Evolutionary conservation across 2,329 filamentous ascomycete genomes (phyloP), one percentile per base, ranked within the genome.

Genomic region (Pseudogymnoascus sp.): DNA sequence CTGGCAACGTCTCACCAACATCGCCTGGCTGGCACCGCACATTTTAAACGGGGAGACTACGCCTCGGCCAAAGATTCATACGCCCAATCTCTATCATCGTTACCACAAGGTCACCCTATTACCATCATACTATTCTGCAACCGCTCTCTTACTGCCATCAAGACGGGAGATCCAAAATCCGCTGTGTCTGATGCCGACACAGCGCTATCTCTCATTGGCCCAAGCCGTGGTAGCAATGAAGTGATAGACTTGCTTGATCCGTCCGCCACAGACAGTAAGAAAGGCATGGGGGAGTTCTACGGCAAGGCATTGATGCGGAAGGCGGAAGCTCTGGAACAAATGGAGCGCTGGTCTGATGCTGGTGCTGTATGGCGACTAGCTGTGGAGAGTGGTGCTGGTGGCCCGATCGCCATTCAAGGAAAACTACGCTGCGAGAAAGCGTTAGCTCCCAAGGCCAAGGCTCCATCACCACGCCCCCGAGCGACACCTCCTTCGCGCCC

Each of bases 1-100:
- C 79, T 97, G 16, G 83, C 88, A 66, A 84, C 84, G 3, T 96
- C 91, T 8, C 88, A 88, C n/a, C 82, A 84, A 55, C 85, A 94
- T 69, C 89, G 94, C 12, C 81, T 88, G 58, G 86, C 87, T 66
- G 94, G 93, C 16, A 91, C 92, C 8, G 88, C 89, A 61, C 90
- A 95, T 67, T 97, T 96, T 78, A 97, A 97, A 75, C 86, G 91
- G 37, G 94, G 94, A 35, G 94, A 99, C 74, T 99, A 91, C 74
- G 88, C 90, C 16, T 83, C 89, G 8, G 94, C 94, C 0, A 91
- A 97, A 70, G 81, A 85, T 19, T 87, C 89, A 0, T 99, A 97
- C 74, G 86, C 89, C 0, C 83, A 84, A 31, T 91, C 94, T 1
- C 78, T 99, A 2, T 78, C 82, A 1, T 83, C 85, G 38, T 80